These are phyloP conservation scores for Amanita brunnescens DNA, from an alignment of 768 basidiomycete species.

Conservation along the genomic window DNA sequence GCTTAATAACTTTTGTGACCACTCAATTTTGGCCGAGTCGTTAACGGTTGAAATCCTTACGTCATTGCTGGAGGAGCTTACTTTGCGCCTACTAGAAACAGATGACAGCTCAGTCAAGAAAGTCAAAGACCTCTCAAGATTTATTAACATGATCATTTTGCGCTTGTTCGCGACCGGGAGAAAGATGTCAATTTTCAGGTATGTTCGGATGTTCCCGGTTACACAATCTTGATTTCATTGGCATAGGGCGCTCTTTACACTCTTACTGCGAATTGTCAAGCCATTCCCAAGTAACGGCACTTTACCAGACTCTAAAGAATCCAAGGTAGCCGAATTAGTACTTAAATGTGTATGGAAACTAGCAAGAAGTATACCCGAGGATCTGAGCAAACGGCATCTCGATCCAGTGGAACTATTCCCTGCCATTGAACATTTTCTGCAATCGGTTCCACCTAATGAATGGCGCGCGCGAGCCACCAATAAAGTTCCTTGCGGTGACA, in stretches of 20 bases:
- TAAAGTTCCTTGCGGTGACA: constrained; percentile 91
- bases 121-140: constrained; percentile 88
- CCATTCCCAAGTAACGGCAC: constrained; percentile 76
- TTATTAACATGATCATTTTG: constrained; percentile 98
- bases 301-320: constrained; percentile 65
- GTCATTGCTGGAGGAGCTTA: constrained; percentile 85
- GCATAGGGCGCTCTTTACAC: constrained; percentile 63
- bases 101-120: constrained; percentile 79
- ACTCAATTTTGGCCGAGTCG: constrained; percentile 78
- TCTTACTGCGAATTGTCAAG: constrained; percentile 76
- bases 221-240: constrained; percentile 6
- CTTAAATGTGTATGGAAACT: constrained; percentile 98
- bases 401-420: constrained; percentile 86
- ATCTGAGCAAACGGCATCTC: constrained; percentile 69
- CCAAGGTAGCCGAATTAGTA: constrained; percentile 87
- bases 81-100: constrained; percentile 84
- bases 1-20: constrained; percentile 90
- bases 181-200: constrained; percentile 89
- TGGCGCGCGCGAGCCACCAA: constrained; percentile 90
- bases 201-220: constrained; percentile 16
- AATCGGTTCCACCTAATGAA: constrained; percentile 90
- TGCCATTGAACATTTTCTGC: constrained; percentile 89
- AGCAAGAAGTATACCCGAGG: constrained; percentile 88
- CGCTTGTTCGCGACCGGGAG: constrained; percentile 87
- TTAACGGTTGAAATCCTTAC: constrained; percentile 80